These are phyloP conservation scores for Wickerhamiella sergipiensis DNA, from an alignment of 805 yeast genomes.

Conservation along the genomic window DNA sequence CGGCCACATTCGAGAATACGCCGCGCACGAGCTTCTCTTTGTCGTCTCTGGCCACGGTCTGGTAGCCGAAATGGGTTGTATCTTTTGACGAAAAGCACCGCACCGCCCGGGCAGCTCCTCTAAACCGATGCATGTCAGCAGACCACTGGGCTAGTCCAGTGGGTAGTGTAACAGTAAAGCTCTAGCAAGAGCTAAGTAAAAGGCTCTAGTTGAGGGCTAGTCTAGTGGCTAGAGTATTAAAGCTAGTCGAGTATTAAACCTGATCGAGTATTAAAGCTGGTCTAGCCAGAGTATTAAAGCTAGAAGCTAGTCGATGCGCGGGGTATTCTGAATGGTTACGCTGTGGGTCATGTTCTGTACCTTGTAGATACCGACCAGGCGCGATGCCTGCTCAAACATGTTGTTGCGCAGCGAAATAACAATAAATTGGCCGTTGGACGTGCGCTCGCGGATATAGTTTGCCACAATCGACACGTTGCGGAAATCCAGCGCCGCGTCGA, in stretches of 20 bases:
- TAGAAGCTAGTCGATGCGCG: slow-evolving; percentile 10
- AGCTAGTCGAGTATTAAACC: no score
- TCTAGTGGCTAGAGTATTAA: no score
- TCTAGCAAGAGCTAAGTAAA: no score
- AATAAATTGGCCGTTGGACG: slow-evolving; percentile 91
- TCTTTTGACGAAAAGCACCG: background rate
- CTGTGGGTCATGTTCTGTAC: slow-evolving; percentile 82
- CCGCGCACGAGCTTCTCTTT: slow-evolving; percentile 62
- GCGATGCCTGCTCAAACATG: slow-evolving; percentile 94
- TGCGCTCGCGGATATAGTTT: slow-evolving; percentile 86
- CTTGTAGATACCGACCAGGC: slow-evolving; percentile 89
- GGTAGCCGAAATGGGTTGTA: slow-evolving; percentile 90
- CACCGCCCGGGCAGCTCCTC: background rate
- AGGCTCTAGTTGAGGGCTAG: no score
- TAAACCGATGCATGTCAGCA: background rate
- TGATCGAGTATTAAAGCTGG: no score
- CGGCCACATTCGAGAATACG: slow-evolving; percentile 90
- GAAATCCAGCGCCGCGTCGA: slow-evolving; percentile 96
- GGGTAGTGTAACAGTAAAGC: no score
- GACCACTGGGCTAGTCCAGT: no score
- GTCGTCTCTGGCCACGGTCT: slow-evolving; percentile 62
- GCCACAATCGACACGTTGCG: slow-evolving; percentile 96
- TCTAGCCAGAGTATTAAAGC: no score
- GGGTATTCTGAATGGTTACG: slow-evolving; percentile 36
- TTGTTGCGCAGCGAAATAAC: slow-evolving; percentile 92